phyloP scores from a whole-genome alignment of 371 early-diverging fungal species.

The Syncephalastrum contaminatum region DNA sequence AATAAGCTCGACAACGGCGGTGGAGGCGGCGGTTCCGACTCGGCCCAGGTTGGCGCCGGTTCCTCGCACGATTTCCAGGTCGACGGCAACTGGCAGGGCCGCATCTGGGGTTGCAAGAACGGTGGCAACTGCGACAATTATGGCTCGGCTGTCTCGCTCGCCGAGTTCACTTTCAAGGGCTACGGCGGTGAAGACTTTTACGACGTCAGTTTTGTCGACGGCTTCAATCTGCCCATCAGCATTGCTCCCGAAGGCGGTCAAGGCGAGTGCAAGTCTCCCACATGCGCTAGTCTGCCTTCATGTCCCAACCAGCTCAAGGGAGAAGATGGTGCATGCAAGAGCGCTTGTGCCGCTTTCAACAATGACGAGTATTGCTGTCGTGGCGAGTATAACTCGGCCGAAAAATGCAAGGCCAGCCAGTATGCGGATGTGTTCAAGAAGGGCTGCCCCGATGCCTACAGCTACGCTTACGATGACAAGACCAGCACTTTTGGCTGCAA shows the following conservation, averaged over 20 bases:
- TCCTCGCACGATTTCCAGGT: constrained; percentile 16
- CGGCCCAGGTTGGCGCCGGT: constrained; percentile 16
- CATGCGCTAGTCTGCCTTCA: constrained; percentile 25
- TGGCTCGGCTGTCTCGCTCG: constrained; percentile 32
- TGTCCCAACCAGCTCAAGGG: constrained; percentile 34
- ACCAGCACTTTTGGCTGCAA: constrained; percentile 43
- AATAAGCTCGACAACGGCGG: constrained; percentile 34
- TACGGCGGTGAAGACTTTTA: constrained; percentile 25
- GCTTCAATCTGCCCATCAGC: constrained; percentile 39
- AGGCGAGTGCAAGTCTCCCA: constrained; percentile 27
- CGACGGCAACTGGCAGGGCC: constrained; percentile 33
- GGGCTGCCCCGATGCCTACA: constrained; percentile 50
- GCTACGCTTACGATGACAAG: constrained; percentile 54
- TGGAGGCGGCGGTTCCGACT: constrained; percentile 1
- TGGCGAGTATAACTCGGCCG: constrained; percentile 25
- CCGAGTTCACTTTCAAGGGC: constrained; percentile 36
- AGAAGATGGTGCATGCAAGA: constrained; percentile 34
- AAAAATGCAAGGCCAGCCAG: constrained; percentile 26
- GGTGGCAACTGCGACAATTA: constrained; percentile 28
- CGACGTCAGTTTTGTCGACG: constrained; percentile 45
- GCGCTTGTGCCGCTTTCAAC: constrained; percentile 37
- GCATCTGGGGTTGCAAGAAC: constrained; percentile 35
- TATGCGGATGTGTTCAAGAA: constrained; percentile 30
- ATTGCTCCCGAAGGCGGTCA: constrained; percentile 22
- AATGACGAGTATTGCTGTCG: constrained; percentile 41